Evolutionary conservation across 192 early-diverging fungal species (phyloP).

Genomic region (Umbelopsis sp.): DNA sequence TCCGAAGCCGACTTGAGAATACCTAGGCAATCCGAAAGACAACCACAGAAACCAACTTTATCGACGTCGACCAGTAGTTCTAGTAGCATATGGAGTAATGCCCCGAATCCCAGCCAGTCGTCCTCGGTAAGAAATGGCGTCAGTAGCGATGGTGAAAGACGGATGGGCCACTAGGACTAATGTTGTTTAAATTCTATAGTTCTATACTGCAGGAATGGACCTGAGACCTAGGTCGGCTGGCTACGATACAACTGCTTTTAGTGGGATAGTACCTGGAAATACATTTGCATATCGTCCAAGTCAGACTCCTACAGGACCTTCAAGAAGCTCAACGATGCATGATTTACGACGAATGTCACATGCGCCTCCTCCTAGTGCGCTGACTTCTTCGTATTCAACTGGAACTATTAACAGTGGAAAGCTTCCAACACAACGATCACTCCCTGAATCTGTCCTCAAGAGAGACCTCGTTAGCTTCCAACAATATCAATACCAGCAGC

Average conservation of each 20-base stretch:
- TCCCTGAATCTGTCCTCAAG: background rate
- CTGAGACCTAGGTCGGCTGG: background rate
- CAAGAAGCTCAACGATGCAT: constrained; percentile 9
- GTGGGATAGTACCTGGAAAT: background rate
- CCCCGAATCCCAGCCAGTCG: background rate
- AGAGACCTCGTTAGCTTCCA: constrained; percentile 1
- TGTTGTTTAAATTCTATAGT: background rate
- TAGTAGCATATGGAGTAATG: constrained; percentile 8
- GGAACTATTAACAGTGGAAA: background rate
- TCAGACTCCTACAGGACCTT: background rate
- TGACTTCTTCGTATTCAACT: constrained; percentile 8
- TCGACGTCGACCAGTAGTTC: background rate
- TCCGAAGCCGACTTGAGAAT: background rate
- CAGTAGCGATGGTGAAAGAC: background rate
- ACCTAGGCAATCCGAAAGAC: background rate
- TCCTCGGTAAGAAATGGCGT: background rate
- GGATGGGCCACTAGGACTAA: too few species aligned
- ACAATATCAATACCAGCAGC: constrained; percentile 15
- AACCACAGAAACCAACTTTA: background rate
- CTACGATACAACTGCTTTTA: background rate
- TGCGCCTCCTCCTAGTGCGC: background rate
- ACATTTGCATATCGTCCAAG: background rate
- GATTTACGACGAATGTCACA: background rate
- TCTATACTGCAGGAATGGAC: background rate
- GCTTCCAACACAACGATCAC: background rate